Conservation (phyloP, 345 rosid genomes). For the Jatropha curcas region DNA sequence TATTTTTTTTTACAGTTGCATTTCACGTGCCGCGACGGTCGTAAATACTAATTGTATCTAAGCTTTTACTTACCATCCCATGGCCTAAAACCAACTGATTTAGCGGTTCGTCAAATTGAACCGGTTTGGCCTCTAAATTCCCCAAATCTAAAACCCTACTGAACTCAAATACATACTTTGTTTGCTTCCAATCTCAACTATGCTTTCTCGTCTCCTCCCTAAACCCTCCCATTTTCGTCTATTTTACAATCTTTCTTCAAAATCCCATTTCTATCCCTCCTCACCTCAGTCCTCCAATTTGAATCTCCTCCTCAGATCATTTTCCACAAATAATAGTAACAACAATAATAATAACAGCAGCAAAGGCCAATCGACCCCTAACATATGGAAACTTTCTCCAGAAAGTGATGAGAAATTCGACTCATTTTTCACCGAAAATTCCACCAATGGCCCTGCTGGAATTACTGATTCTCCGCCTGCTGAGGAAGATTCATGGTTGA, state of each 20-base stretch:
- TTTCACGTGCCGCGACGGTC: too few species aligned
- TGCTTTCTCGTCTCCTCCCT: conserved; percentile 71
- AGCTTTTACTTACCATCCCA: too few species aligned
- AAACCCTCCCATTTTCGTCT: conserved; percentile 61
- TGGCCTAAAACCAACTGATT: too few species aligned
- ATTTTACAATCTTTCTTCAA: conserved; percentile 38
- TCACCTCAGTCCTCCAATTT: conserved; percentile 23
- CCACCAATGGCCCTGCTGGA: conserved; percentile 31
- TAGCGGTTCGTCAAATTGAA: neutral
- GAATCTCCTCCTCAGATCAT: conserved; percentile 36
- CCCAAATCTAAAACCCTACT: conserved; percentile 11
- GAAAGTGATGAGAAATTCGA: conserved; percentile 47
- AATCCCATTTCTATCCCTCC: conserved; percentile 25
- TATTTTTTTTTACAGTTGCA: too few species aligned
- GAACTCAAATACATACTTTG: neutral
- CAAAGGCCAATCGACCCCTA: conserved; percentile 24
- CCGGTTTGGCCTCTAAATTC: neutral
- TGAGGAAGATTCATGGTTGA: conserved; percentile 40
- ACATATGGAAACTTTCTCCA: conserved; percentile 52
- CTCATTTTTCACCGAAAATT: conserved; percentile 33
- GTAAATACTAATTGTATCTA: too few species aligned
- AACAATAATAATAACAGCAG: conserved; percentile 17
- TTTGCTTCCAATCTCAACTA: conserved; percentile 24
- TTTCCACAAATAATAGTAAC: conserved; percentile 45
- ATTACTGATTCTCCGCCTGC: conserved; percentile 20